phyloP scores from a whole-genome alignment of 2,329 filamentous ascomycete genomes.

The Ophiocordyceps polyrhachis-furcata region DNA sequence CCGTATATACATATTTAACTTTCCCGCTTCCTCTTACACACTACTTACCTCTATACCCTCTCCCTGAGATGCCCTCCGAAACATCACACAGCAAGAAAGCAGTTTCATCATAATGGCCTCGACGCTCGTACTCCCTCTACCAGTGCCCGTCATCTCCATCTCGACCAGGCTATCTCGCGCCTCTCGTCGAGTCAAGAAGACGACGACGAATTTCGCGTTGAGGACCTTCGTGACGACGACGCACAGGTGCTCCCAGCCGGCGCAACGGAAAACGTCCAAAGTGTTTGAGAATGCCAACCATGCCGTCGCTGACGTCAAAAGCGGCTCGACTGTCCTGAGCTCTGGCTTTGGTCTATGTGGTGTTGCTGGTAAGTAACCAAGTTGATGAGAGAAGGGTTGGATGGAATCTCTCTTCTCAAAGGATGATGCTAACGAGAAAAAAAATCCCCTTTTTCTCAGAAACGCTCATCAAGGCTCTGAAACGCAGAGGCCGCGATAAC shows the following conservation, averaged over 20 bases:
- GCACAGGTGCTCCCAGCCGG: constrained; percentile 1
- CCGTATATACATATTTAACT: too few species aligned
- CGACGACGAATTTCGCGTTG: neutral
- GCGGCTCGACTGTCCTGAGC: constrained; percentile 57
- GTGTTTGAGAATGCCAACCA: constrained; percentile 36
- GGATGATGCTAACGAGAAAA: too few species aligned
- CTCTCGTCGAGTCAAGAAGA: neutral
- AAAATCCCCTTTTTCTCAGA: constrained; percentile 29
- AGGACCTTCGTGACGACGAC: constrained; percentile 3
- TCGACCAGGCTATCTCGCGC: neutral
- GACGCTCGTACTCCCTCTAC: neutral
- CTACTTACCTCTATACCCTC: neutral
- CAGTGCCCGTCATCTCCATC: neutral
- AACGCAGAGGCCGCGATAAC: constrained; percentile 49
- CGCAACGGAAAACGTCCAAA: constrained; percentile 21
- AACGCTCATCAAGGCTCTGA: constrained; percentile 56
- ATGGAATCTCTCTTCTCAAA: neutral
- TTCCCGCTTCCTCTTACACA: too few species aligned
- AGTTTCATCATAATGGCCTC: neutral
- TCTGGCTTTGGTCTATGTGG: constrained; percentile 75
- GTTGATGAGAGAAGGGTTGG: neutral
- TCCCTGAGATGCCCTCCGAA: neutral
- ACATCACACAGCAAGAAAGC: neutral
- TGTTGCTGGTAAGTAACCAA: constrained; percentile 42
- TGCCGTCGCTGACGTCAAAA: constrained; percentile 60